phyloP scores from a whole-genome alignment of 768 basidiomycete genomes.

The Lactifluus hygrophoroides region DNA sequence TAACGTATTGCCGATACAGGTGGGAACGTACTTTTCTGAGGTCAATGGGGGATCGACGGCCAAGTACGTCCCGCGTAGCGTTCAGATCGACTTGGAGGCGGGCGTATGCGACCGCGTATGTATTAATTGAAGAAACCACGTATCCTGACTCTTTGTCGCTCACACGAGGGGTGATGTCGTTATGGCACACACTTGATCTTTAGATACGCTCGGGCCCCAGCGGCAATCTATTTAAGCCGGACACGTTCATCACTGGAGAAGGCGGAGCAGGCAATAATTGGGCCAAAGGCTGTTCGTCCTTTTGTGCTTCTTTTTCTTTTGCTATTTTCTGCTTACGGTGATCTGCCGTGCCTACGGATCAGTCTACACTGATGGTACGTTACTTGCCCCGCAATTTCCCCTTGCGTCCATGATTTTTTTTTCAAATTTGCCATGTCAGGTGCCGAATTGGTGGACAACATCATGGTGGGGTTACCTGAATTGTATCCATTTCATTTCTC shows the following conservation, averaged over 20 bases:
- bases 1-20: conserved; percentile 33
- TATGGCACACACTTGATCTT: neutral
- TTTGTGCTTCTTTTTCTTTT: conserved; percentile 2
- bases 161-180: neutral
- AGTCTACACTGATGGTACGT: conserved; percentile 84
- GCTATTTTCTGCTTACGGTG: conserved; percentile 18
- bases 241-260: conserved; percentile 65
- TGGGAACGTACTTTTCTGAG: conserved; percentile 77
- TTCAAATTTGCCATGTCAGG: no score
- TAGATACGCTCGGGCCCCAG: conserved; percentile 62
- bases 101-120: conserved; percentile 75
- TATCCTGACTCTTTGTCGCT: neutral
- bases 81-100: conserved; percentile 85
- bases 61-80: conserved; percentile 84
- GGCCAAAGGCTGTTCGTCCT: conserved; percentile 85
- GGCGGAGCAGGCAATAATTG: conserved; percentile 84
- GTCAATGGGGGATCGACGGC: conserved; percentile 39
- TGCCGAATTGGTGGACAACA: conserved; percentile 84
- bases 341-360: conserved; percentile 7
- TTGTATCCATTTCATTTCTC: neutral
- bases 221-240: conserved; percentile 77
- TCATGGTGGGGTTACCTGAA: conserved; percentile 40
- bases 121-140: neutral
- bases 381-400: neutral
- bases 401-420: no score